A percentile compares a stretch with the other conserved stretches of the same genome.
These are phyloP conservation scores for Fusarium burgessii DNA, from an alignment of 2,329 filamentous ascomycete genomes.

Conservation along the genomic window DNA sequence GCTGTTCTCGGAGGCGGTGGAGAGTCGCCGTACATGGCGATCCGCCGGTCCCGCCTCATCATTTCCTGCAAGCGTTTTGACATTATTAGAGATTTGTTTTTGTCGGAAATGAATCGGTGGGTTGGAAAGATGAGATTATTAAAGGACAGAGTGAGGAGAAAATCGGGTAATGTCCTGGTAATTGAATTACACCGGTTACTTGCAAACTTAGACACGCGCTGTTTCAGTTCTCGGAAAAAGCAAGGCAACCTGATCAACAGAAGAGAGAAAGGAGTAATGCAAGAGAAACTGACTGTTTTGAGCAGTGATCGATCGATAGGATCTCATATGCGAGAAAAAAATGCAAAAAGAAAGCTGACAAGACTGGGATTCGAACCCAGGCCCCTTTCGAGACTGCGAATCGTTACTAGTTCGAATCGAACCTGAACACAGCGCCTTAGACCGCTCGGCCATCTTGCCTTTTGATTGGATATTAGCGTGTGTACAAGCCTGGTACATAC, in stretches of 20 bases:
- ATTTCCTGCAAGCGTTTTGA: not conserved
- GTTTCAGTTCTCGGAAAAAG: not conserved
- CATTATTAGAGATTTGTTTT: not conserved
- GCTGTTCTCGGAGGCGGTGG: slow-evolving; percentile 27
- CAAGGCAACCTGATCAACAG: not conserved
- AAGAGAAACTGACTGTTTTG: too few relatives aligned
- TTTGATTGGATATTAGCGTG: not conserved
- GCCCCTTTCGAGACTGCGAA: slow-evolving; percentile 32
- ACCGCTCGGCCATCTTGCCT: slow-evolving; percentile 30
- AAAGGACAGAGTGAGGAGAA: not conserved
- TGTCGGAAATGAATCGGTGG: not conserved
- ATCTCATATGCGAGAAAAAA: not conserved
- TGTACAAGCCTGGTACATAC: accelerated
- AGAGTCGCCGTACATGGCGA: slow-evolving; percentile 16
- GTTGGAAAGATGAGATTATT: not conserved
- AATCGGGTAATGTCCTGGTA: not conserved
- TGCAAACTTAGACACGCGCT: not conserved
- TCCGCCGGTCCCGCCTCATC: accelerated
- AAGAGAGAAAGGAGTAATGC: not conserved
- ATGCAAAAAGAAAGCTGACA: not conserved
- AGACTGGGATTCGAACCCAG: slow-evolving; percentile 33
- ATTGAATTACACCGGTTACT: not conserved
- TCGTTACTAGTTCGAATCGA: slow-evolving; percentile 20
- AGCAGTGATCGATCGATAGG: not conserved
- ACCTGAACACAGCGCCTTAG: slow-evolving; percentile 32